These are phyloP conservation scores for Melanogaster broomeanus DNA, from an alignment of 768 basidiomycete genomes.

Conservation along the genomic window DNA sequence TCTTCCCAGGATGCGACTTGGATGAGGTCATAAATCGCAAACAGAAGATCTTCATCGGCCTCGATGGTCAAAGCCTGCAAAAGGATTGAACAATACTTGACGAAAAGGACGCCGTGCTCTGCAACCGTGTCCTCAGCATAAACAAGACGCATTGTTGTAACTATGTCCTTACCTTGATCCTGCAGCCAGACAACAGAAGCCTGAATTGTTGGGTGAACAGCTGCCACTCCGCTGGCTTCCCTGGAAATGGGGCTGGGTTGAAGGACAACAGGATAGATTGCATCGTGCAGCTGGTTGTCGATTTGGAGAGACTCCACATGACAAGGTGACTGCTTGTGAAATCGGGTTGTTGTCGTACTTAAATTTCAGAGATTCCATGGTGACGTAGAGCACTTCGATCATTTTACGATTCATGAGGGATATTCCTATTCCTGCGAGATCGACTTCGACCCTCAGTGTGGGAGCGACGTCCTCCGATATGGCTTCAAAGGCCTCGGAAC, in stretches of 20 bases:
- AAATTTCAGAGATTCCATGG: conserved; percentile 74
- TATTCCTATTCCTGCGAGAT: conserved; percentile 88
- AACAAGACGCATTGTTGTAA: not conserved
- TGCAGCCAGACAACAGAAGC: conserved; percentile 88
- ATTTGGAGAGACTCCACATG: conserved; percentile 89
- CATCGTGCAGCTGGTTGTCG: conserved; percentile 98
- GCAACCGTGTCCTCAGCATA: not conserved
- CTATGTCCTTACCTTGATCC: conserved; percentile 68
- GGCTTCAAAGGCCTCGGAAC: conserved; percentile 80
- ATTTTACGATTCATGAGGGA: conserved; percentile 88
- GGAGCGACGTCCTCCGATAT: conserved; percentile 73
- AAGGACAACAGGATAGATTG: conserved; percentile 89
- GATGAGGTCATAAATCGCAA: conserved; percentile 87
- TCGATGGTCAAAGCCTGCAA: conserved; percentile 94
- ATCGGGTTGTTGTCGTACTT: conserved; percentile 81
- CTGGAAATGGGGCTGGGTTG: conserved; percentile 90
- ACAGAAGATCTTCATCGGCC: conserved; percentile 96
- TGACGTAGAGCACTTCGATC: conserved; percentile 88
- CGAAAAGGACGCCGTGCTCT: conserved; percentile 98
- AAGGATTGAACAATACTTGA: conserved; percentile 95
- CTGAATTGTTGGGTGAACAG: conserved; percentile 82
- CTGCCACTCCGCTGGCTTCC: conserved; percentile 72
- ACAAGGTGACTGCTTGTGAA: conserved; percentile 78
- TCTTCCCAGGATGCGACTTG: conserved; percentile 91
- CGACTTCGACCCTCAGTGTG: conserved; percentile 65